Percentiles rank a stretch among this genome's conserved stretches.
Conservation (phyloP, 176 grass and related monocot genomes). For the Thinopyrum elongatum region DNA sequence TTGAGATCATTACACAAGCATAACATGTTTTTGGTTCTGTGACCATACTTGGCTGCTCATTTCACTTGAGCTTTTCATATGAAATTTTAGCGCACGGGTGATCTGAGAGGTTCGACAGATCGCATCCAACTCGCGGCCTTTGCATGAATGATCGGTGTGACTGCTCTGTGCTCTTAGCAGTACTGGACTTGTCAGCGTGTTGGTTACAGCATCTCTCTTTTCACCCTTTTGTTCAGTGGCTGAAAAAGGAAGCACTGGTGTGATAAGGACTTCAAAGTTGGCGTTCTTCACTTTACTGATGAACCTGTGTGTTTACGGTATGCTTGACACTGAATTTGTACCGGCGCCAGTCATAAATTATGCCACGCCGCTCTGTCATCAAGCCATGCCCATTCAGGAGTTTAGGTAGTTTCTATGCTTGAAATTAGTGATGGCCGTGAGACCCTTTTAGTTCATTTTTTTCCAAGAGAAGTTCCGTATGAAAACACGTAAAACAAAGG, state of each 20-base stretch:
- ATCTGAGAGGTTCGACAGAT: background rate
- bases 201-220: background rate
- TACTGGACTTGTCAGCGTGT: background rate
- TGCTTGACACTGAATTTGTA: too few relatives aligned
- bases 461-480: too few relatives aligned
- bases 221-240: background rate
- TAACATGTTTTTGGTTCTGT: background rate
- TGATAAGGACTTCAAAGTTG: background rate
- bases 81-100: background rate
- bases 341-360: too few relatives aligned
- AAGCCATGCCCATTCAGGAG: too few relatives aligned
- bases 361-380: too few relatives aligned
- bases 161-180: background rate
- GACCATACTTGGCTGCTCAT: background rate
- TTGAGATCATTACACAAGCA: constrained; percentile 1
- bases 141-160: background rate
- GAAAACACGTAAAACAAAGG: too few relatives aligned
- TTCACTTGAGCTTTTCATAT: background rate
- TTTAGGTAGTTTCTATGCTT: too few relatives aligned
- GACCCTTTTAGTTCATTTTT: too few relatives aligned
- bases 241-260: background rate
- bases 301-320: background rate
- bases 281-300: background rate
- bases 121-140: background rate
- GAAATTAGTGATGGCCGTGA: too few relatives aligned